A percentile compares a stretch with the other conserved stretches of the same genome.
Conservation (phyloP, 2,329 filamentous ascomycete species). For the Calonectria ilicicola region DNA sequence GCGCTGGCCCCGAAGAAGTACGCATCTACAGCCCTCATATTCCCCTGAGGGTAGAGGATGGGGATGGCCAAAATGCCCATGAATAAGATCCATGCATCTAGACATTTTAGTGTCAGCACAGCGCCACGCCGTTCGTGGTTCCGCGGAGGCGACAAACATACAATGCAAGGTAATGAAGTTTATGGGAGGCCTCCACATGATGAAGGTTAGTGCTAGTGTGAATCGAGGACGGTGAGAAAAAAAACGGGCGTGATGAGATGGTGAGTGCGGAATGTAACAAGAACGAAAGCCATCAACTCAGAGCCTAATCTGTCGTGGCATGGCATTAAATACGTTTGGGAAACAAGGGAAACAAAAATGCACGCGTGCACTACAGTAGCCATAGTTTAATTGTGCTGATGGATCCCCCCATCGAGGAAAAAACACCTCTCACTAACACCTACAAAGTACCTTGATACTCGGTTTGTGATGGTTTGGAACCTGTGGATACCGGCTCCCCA, state of each 20-base stretch:
- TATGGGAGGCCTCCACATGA: conserved; percentile 37
- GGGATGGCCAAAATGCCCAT: conserved; percentile 34
- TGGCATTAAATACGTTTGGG: background rate
- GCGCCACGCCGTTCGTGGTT: background rate
- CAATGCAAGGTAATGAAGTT: conserved; percentile 42
- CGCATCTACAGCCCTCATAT: conserved; percentile 55
- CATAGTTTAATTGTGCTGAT: background rate
- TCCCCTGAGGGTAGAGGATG: conserved; percentile 33
- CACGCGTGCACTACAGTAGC: too few relatives aligned
- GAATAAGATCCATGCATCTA: conserved; percentile 36
- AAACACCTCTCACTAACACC: background rate
- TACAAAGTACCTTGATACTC: background rate
- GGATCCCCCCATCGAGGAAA: background rate
- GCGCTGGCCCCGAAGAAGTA: conserved; percentile 63
- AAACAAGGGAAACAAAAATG: background rate
- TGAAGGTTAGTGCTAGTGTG: background rate
- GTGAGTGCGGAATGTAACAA: background rate
- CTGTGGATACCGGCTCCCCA: background rate
- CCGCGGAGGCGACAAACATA: conserved; percentile 22
- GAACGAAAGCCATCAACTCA: too few relatives aligned
- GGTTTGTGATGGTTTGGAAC: background rate
- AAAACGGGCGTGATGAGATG: background rate
- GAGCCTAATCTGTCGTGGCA: background rate
- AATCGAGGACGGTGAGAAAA: background rate
- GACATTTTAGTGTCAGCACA: background rate